A percentile compares a stretch with the other conserved stretches of the same genome.
Evolutionary conservation across 2,329 filamentous ascomycete species (phyloP).

Genomic region (Aspergillus sclerotialis): DNA sequence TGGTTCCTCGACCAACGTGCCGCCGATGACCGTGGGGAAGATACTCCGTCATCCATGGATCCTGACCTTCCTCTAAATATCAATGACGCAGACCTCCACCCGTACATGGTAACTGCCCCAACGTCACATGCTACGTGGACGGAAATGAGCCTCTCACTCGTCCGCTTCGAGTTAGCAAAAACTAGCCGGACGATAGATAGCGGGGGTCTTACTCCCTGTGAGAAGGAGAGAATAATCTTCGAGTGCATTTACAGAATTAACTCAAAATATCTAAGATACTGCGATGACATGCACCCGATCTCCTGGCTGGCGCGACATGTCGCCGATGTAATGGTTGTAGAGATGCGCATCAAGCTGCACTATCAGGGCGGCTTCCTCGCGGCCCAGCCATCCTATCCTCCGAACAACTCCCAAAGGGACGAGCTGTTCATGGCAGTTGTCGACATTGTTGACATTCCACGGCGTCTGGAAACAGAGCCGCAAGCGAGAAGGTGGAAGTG

Average conservation of each 20-base stretch:
- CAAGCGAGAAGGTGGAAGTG: conserved; percentile 11
- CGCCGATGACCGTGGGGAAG: conserved; percentile 33
- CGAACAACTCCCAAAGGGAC: conserved; percentile 50
- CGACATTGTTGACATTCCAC: conserved; percentile 54
- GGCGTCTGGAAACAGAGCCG: conserved; percentile 9
- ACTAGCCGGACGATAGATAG: conserved; percentile 14
- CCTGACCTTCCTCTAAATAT: conserved; percentile 37
- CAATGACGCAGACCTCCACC: conserved; percentile 36
- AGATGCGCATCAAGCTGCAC: conserved; percentile 66
- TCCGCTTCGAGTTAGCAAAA: conserved; percentile 42
- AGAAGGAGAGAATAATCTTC: conserved; percentile 34
- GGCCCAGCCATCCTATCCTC: conserved; percentile 47
- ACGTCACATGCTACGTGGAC: conserved; percentile 38
- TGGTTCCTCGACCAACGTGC: conserved; percentile 32
- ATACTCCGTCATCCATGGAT: conserved; percentile 16
- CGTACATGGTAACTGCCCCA: conserved; percentile 37
- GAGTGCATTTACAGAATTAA: conserved; percentile 43
- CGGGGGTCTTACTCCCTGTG: conserved; percentile 9
- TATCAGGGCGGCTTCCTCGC: background rate
- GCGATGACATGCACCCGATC: conserved; percentile 39
- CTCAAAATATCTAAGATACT: conserved; percentile 41
- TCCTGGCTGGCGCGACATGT: conserved; percentile 60
- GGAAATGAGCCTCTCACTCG: conserved; percentile 39
- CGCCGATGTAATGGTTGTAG: conserved; percentile 62
- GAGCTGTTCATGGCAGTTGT: conserved; percentile 60